Evolutionary conservation across 164 flowering plant species (phyloP).

Genomic region (Buxus sempervirens): DNA sequence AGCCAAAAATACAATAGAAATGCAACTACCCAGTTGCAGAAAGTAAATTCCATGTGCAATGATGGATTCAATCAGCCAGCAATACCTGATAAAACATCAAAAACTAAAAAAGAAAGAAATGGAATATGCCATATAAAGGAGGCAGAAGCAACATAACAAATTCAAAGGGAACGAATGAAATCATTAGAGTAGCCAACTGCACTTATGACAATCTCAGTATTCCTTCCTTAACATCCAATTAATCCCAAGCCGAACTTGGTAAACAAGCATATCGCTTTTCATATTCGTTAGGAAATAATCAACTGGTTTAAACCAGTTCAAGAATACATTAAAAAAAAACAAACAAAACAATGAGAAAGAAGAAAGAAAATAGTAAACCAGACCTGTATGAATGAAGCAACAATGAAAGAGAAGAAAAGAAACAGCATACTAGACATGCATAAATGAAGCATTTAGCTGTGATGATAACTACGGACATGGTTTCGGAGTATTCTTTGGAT

Average conservation of each 20-base stretch:
- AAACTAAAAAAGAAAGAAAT: neutral
- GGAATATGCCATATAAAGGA: constrained; percentile 5
- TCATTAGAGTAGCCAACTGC: neutral
- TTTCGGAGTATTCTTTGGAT: too few relatives aligned
- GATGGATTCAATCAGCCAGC: constrained; percentile 7
- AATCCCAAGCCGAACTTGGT: constrained; percentile 31
- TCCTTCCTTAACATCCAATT: constrained; percentile 39
- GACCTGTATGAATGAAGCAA: too few relatives aligned
- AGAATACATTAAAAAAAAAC: neutral
- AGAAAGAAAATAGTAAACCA: too few relatives aligned
- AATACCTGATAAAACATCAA: constrained; percentile 13
- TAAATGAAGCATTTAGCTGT: too few relatives aligned
- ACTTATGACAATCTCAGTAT: constrained; percentile 21
- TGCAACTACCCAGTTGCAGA: constrained; percentile 46
- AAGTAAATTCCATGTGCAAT: constrained; percentile 49
- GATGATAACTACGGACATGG: too few relatives aligned
- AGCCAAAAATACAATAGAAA: constrained; percentile 41
- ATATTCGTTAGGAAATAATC: neutral
- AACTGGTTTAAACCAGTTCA: neutral
- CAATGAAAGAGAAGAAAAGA: too few relatives aligned
- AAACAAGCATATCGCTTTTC: constrained; percentile 21
- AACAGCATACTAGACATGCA: too few relatives aligned
- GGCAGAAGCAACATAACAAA: neutral
- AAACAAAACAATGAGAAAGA: too few relatives aligned
- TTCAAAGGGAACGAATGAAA: constrained; percentile 3